These are phyloP conservation scores for Polyplosphaeria fusca DNA, from an alignment of 495 filamentous ascomycete genomes.

Conservation along the genomic window DNA sequence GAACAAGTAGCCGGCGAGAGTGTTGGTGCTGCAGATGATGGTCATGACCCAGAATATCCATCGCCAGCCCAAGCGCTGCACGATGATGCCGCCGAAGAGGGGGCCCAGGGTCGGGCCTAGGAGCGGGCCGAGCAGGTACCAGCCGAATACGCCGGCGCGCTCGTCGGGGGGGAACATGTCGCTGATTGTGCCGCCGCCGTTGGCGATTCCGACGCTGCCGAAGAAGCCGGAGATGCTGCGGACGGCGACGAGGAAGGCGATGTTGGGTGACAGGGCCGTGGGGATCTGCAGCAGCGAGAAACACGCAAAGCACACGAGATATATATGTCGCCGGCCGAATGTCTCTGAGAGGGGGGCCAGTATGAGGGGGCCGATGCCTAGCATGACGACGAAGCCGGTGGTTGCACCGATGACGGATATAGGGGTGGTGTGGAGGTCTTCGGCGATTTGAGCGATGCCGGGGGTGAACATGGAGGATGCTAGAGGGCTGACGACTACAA, in stretches of 20 bases:
- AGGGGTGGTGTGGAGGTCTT: slow-evolving; percentile 22
- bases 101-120: slow-evolving; percentile 38
- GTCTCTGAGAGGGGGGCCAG: slow-evolving; percentile 37
- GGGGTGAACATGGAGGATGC: slow-evolving; percentile 33
- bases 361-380: slow-evolving; percentile 36
- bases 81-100: slow-evolving; percentile 26
- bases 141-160: slow-evolving; percentile 34
- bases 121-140: slow-evolving; percentile 37
- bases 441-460: slow-evolving; percentile 21
- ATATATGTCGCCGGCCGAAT: slow-evolving; percentile 33
- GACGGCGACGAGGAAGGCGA: slow-evolving; percentile 27
- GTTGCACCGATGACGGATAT: slow-evolving; percentile 17
- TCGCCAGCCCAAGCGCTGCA: slow-evolving; percentile 13
- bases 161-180: slow-evolving; percentile 36
- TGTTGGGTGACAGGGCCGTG: slow-evolving; percentile 34
- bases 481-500: slow-evolving; percentile 17
- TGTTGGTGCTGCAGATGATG: slow-evolving; percentile 16
- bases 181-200: slow-evolving; percentile 36
- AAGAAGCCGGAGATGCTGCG: slow-evolving; percentile 36
- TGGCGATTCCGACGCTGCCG: slow-evolving; percentile 37
- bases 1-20: slow-evolving; percentile 14
- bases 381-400: slow-evolving; percentile 38
- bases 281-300: slow-evolving; percentile 41
- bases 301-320: slow-evolving; percentile 29
- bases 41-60: slow-evolving; percentile 25